Evolutionary conservation across 768 basidiomycete species (phyloP), one percentile per base, ranked within the genome.

Genomic region (Flagelloscypha sp.): DNA sequence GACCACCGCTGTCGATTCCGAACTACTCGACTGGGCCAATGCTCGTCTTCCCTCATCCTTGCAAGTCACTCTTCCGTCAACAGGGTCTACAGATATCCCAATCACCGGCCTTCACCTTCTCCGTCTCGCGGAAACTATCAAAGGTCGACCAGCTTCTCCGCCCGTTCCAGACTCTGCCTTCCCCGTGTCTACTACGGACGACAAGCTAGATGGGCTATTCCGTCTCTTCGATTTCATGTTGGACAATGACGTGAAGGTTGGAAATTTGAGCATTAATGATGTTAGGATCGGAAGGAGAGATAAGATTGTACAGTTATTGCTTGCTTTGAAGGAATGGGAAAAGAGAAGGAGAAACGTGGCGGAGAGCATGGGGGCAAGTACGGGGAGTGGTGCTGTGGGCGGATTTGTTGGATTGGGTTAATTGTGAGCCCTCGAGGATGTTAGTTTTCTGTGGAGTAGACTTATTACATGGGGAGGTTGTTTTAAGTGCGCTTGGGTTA

Each of bases 241-340:
- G 30, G 89, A 93, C 48, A 87, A 89, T 41, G 90, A 90, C 32
- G 79, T 93, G 38, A 83, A 84, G 60, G 86, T 94, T 67, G 92
- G 85, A 7, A 76, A 79, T 42, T 82, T 97, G 21, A 90, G 85
- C 48, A 93, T 95, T 59, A 94, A 94, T 52, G 94, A 98, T 57
- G 70, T 98, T 22, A 69, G 87, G 33, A 74, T 76, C 42, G 87
- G 85, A 20, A 86, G 83, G 53, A 66, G 76, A 31, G 80, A 84
- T 29, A 92, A 87, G 63, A 74, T 94, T 41, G 47, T 81, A 4
- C 82, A 89, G 54, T 61, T 98, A 22, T 54, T 97, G 48, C 76
- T 68, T 46, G 82, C 84, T 24, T 53, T 90, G 47, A 84, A 77
- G 57, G 55, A 58, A 0, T 88, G 87, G 87, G 83, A 88, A 54